These are phyloP conservation scores for Solanum megistacrolobum DNA, from an alignment of 257 asterid species.

Conservation along the genomic window DNA sequence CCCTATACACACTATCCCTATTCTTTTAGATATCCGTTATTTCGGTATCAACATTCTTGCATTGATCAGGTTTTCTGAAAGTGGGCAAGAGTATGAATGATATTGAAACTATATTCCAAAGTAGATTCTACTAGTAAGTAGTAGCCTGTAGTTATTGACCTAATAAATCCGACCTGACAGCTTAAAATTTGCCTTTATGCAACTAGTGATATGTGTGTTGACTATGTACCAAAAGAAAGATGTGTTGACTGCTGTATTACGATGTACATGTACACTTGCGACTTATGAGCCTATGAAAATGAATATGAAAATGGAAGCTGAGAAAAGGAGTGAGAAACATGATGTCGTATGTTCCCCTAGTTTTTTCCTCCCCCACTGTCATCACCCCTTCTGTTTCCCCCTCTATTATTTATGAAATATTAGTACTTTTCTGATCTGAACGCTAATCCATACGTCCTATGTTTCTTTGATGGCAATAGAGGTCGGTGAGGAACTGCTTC, in stretches of 20 bases:
- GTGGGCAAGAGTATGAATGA: neutral
- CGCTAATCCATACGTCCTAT: neutral
- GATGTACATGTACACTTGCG: neutral
- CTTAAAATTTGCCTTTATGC: neutral
- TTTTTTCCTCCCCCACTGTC: neutral
- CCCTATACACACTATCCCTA: neutral
- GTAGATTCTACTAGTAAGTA: neutral
- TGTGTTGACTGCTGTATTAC: neutral
- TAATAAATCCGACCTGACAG: neutral
- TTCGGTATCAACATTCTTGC: neutral
- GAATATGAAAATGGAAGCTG: neutral
- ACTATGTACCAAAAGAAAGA: neutral
- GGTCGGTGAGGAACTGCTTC: constrained; percentile 94
- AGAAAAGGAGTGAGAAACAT: neutral
- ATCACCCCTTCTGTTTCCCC: neutral
- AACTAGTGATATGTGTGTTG: neutral
- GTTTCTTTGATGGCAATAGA: constrained; percentile 24
- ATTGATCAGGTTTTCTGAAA: neutral
- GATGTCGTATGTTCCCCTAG: neutral
- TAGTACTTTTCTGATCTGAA: neutral
- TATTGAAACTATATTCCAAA: neutral
- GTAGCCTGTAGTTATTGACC: neutral
- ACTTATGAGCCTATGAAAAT: neutral
- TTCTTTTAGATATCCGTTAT: neutral
- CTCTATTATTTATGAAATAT: neutral